Percentiles rank a stretch among this genome's conserved stretches.
phyloP scores from a whole-genome alignment of 2,329 filamentous ascomycete species.

The Byssothecium circinans region DNA sequence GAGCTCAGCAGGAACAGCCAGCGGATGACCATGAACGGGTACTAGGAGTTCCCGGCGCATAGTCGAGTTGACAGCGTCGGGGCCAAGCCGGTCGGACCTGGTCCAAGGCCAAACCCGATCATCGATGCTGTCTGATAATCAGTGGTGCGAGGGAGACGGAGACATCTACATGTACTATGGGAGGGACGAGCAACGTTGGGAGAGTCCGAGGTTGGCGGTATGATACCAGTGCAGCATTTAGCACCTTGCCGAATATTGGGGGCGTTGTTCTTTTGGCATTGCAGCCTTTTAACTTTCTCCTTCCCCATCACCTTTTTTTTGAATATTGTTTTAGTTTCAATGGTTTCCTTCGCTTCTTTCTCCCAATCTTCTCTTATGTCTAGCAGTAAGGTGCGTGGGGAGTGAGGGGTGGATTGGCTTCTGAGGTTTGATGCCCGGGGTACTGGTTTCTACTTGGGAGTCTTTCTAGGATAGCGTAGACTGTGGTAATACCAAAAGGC shows the following conservation, averaged over 20 bases:
- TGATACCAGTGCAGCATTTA: conserved; percentile 45
- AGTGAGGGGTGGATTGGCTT: no score
- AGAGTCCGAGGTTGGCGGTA: conserved; percentile 22
- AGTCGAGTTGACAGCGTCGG: conserved; percentile 36
- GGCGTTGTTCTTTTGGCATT: conserved; percentile 11
- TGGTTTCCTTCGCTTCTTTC: conserved; percentile 20
- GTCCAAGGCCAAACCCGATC: conserved; percentile 17
- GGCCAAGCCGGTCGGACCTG: conserved; percentile 21
- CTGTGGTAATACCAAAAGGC: no score
- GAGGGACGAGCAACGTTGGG: neutral
- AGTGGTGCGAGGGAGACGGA: no score
- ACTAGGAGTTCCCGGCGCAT: conserved; percentile 60
- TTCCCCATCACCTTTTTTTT: conserved; percentile 32
- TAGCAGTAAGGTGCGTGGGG: conserved; percentile 27
- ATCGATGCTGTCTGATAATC: conserved; percentile 26
- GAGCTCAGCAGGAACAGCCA: conserved; percentile 97
- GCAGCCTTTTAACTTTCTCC: conserved; percentile 21
- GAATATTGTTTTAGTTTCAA: conserved; percentile 40
- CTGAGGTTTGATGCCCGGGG: no score
- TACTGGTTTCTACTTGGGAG: no score
- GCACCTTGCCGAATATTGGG: conserved; percentile 18
- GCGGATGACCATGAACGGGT: conserved; percentile 98
- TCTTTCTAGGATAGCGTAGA: no score
- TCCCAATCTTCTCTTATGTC: conserved; percentile 34
- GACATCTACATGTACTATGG: conserved; percentile 2